Evolutionary conservation across 306 rosid species (phyloP), one percentile per base, ranked within the genome.

Genomic region (Bauhinia variegata): DNA sequence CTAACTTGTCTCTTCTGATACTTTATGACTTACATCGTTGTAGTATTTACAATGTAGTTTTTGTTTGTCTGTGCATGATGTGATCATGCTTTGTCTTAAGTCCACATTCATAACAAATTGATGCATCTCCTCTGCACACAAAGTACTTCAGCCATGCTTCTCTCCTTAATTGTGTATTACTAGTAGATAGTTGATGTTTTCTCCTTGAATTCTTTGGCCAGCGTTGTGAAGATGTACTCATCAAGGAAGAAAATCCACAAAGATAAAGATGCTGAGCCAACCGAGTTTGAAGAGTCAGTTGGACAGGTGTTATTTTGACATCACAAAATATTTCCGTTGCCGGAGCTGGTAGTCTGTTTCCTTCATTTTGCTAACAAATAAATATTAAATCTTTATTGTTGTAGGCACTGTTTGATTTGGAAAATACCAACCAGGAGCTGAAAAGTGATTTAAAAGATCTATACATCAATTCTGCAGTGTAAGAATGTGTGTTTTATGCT

Each of bases 361-460:
- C 9, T 36, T 5, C 41, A 16, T 31, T 60, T 17, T 17, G 14
- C 4, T 30, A 31, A n/a, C 11, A 54, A 36, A 11, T 54, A 11
- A 42, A 16, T 15, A 3, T 37, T 31, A n/a, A 37, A 14, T 67
- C 3, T 23, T 14, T 1, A 15, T 41, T 50, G 44, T 15, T 78
- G 66, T 75, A 88, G 96, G 89, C 92, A 5, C 46, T 91, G 18
- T 88, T 86, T 76, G 96, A 91, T 67, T 81, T 91, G 44, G 96
- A 88, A 34, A 88, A 86, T 17, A 84, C 96, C 14, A 89, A 88
- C 67, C 78, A 75, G 16, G 98, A 92, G 82, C 85, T 89, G 80
- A 88, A 89, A 73, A 89, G 96, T 65, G 98, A 92, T 39, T 76
- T 92, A 79, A 92, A 92, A 80, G 98, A 92, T 78, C 81, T 92